A percentile compares a stretch with the other conserved stretches of the same genome.
phyloP scores from a whole-genome alignment of 495 filamentous ascomycete species.

The Aspergillus olivimuriae region DNA sequence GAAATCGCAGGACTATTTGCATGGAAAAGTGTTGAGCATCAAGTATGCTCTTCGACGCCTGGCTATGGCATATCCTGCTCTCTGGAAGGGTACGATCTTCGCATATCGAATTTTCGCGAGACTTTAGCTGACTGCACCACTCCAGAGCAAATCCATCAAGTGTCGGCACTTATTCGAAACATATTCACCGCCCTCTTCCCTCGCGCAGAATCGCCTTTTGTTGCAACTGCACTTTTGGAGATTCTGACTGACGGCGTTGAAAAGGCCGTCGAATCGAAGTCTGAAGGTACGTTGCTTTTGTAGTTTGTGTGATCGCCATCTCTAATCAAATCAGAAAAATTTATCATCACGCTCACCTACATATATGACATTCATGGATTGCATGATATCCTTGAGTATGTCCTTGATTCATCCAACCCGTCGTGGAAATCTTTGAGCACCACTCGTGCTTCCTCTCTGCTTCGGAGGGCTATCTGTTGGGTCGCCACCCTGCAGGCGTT shows the following conservation, averaged over 20 bases:
- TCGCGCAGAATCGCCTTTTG: constrained; percentile 31
- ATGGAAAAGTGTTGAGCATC: constrained; percentile 52
- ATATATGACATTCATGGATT: constrained; percentile 26
- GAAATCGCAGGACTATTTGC: constrained; percentile 52
- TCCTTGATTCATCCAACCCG: constrained; percentile 23
- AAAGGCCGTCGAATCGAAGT: constrained; percentile 23
- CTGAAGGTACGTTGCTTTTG: constrained; percentile 20
- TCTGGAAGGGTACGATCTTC: constrained; percentile 32
- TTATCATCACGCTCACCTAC: constrained; percentile 16
- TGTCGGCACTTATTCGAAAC: constrained; percentile 21
- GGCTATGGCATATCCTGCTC: constrained; percentile 22
- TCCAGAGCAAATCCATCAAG: constrained; percentile 24
- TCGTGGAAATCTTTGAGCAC: constrained; percentile 28
- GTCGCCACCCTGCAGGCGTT: constrained; percentile 24
- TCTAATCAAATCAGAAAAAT: constrained; percentile 12
- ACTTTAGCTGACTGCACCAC: background rate
- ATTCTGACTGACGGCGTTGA: constrained; percentile 34
- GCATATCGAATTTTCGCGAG: background rate
- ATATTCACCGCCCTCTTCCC: constrained; percentile 24
- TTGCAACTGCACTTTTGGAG: constrained; percentile 34
- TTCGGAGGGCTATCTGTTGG: constrained; percentile 36
- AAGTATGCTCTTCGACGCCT: constrained; percentile 42
- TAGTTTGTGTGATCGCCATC: background rate
- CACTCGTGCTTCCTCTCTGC: constrained; percentile 34
- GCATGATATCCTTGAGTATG: constrained; percentile 19